A percentile compares a stretch with the other conserved stretches of the same genome.
Conservation (phyloP, 768 basidiomycete genomes). For the Russula lepida region DNA sequence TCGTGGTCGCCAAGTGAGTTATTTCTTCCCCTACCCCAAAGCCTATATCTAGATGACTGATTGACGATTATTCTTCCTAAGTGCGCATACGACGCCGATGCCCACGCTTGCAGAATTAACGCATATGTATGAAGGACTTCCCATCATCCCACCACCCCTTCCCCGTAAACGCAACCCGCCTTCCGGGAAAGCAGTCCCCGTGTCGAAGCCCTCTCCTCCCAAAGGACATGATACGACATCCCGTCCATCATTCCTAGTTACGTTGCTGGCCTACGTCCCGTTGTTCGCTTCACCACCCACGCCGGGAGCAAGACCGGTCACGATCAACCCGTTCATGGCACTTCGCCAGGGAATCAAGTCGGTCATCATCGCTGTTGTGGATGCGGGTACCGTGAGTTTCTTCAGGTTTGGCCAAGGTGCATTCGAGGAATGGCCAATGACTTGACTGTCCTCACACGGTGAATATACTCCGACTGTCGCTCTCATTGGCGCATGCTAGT, state of each 20-base stretch:
- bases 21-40: not conserved
- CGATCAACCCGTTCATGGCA: slow-evolving; percentile 65
- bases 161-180: slow-evolving; percentile 36
- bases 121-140: slow-evolving; percentile 60
- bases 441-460: not conserved
- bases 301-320: slow-evolving; percentile 27
- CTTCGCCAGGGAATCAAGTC: slow-evolving; percentile 80
- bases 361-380: slow-evolving; percentile 80
- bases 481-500: not conserved
- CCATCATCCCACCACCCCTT: slow-evolving; percentile 51
- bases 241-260: not conserved
- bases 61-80: slow-evolving; percentile 26
- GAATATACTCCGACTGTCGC: not conserved
- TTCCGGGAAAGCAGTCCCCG: not conserved
- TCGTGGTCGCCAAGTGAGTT: slow-evolving; percentile 79
- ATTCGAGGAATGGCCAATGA: slow-evolving; percentile 81
- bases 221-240: not conserved
- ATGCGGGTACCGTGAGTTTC: slow-evolving; percentile 81
- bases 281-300: not conserved
- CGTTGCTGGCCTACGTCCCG: not conserved
- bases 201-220: not conserved
- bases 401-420: slow-evolving; percentile 79
- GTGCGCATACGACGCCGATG: slow-evolving; percentile 75
- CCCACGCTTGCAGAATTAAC: slow-evolving; percentile 75
- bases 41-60: not conserved